Evolutionary conservation across 176 grass and related monocot genomes (phyloP).

Genomic region (Guadua angustifolia): DNA sequence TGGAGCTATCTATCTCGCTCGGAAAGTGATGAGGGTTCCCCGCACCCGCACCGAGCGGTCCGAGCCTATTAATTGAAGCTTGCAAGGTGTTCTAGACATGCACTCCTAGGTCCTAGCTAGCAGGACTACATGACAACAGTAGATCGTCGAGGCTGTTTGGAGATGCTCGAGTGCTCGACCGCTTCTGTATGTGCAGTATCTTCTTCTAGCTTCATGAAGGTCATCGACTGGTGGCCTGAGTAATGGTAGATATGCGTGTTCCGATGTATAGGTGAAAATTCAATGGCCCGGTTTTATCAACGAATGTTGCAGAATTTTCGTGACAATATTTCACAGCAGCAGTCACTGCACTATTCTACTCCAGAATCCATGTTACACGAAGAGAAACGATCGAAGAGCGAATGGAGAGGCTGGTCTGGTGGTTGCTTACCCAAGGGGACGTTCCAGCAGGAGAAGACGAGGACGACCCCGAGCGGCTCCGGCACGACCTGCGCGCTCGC

Average conservation of each 20-base stretch:
- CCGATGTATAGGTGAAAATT: neutral
- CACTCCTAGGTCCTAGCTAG: neutral
- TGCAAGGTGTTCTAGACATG: neutral
- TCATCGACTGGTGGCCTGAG: neutral
- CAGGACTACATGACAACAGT: neutral
- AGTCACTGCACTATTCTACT: neutral
- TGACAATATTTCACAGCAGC: neutral
- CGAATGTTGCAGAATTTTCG: neutral
- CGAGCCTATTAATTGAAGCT: neutral
- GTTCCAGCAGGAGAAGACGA: slow-evolving; percentile 91
- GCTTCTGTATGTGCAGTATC: neutral
- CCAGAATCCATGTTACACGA: neutral
- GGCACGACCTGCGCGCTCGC: slow-evolving; percentile 64
- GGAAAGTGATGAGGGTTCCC: too few relatives aligned
- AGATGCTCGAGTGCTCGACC: neutral
- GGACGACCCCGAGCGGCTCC: slow-evolving; percentile 88
- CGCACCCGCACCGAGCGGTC: too few relatives aligned
- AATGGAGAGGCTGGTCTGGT: neutral
- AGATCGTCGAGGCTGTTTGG: neutral
- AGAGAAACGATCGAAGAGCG: neutral
- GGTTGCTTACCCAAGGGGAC: slow-evolving; percentile 63
- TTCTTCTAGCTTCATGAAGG: neutral
- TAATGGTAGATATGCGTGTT: neutral
- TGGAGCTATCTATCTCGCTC: neutral
- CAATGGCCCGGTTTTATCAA: neutral